Conservation (phyloP, 2,329 filamentous ascomycete species). For the Dichotomopilus funicola region DNA sequence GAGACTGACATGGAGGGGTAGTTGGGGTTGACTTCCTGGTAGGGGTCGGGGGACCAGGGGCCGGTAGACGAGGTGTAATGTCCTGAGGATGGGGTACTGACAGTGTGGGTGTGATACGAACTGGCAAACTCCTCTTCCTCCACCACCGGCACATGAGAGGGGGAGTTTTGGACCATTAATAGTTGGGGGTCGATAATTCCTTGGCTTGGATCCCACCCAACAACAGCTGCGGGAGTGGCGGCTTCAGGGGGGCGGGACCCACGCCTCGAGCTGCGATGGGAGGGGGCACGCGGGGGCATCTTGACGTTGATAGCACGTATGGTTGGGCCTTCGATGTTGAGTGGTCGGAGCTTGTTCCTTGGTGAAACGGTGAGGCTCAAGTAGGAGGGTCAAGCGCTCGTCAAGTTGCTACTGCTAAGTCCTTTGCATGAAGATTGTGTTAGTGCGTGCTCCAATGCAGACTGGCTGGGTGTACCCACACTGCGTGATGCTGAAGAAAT, state of each 20-base stretch:
- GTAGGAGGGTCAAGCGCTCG: too few species aligned
- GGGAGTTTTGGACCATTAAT: neutral
- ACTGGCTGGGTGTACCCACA: too few species aligned
- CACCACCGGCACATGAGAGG: neutral
- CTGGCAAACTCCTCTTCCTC: neutral
- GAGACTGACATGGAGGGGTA: neutral
- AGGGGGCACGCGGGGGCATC: slow-evolving; percentile 4
- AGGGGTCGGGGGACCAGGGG: neutral
- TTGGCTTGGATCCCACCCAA: slow-evolving; percentile 2
- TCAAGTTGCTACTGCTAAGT: too few species aligned
- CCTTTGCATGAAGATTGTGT: too few species aligned
- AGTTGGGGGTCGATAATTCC: slow-evolving; percentile 10
- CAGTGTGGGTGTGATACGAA: neutral
- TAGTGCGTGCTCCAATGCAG: too few species aligned
- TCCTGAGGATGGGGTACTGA: neutral
- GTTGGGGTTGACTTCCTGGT: neutral
- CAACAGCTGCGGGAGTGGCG: neutral
- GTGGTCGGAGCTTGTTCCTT: neutral
- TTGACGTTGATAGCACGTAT: neutral
- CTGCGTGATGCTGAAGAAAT: too few species aligned
- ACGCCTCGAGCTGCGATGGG: neutral
- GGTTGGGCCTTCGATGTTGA: neutral
- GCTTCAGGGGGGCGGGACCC: neutral
- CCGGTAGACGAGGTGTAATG: neutral
- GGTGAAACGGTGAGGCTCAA: neutral